Conservation (phyloP, 345 rosid genomes). For the Corchorus capsularis region DNA sequence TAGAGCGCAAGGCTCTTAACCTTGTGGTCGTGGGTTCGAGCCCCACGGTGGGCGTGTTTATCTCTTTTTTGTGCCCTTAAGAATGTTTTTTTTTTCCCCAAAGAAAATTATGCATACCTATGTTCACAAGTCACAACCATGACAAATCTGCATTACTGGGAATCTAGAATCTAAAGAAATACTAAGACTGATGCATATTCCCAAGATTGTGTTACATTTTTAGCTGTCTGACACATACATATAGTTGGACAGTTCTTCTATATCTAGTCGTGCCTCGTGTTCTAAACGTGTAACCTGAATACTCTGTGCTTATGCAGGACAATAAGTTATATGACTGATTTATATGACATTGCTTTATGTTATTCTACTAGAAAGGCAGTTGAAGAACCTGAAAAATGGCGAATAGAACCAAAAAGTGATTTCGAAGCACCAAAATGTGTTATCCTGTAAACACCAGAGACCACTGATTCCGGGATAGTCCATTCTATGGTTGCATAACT, state of each 20-base stretch:
- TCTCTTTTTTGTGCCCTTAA: not conserved
- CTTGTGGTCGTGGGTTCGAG: slow-evolving; percentile 54
- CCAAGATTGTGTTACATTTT: not conserved
- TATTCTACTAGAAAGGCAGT: slow-evolving; percentile 73
- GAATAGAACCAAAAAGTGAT: slow-evolving; percentile 57
- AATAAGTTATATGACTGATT: not conserved
- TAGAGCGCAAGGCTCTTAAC: slow-evolving; percentile 55
- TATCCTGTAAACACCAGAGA: slow-evolving; percentile 68
- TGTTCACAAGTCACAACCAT: not conserved
- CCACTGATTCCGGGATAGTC: slow-evolving; percentile 64
- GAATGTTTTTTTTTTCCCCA: not conserved
- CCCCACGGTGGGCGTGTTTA: slow-evolving; percentile 41
- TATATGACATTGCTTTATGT: not conserved
- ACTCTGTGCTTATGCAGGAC: not conserved
- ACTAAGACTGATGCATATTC: not conserved
- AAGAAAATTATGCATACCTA: not conserved
- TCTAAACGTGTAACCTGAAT: not conserved
- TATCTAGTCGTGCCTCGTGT: not conserved
- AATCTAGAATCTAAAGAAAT: not conserved
- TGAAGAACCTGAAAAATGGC: slow-evolving; percentile 77
- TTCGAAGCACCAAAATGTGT: slow-evolving; percentile 87
- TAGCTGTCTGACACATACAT: slow-evolving; percentile 1
- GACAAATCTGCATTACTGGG: not conserved
- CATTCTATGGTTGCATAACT: slow-evolving; percentile 77
- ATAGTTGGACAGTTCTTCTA: slow-evolving; percentile 2